A percentile compares a stretch with the other conserved stretches of the same genome.
phyloP scores from a whole-genome alignment of 2,329 filamentous ascomycete genomes.

The Coniochaeta pulveracea region DNA sequence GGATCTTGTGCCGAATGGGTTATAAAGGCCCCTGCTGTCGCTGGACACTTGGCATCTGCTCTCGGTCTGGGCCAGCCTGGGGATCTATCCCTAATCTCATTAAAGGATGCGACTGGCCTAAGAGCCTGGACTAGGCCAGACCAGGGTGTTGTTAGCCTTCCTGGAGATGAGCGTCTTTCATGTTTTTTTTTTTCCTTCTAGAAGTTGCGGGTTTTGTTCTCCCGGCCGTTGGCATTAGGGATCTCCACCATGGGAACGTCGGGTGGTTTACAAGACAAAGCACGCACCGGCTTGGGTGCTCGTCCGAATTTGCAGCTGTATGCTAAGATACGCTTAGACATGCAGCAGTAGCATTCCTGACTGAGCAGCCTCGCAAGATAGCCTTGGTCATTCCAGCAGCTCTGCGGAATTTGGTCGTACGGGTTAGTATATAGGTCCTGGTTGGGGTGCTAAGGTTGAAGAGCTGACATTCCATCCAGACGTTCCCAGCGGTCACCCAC shows the following conservation, averaged over 20 bases:
- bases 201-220: slow-evolving; percentile 3
- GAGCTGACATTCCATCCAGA: too few species aligned
- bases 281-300: not conserved
- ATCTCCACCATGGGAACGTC: not conserved
- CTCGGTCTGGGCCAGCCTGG: slow-evolving; percentile 2
- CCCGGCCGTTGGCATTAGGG: slow-evolving; percentile 3
- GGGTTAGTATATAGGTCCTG: too few species aligned
- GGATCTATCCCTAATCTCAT: not conserved
- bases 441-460: too few species aligned
- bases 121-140: not conserved
- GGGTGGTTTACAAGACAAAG: not conserved
- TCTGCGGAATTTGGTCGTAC: too few species aligned
- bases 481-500: too few species aligned
- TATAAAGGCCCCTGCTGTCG: too few species aligned
- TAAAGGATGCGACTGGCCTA: not conserved
- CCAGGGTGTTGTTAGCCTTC: too few species aligned
- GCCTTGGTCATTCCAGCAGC: not conserved
- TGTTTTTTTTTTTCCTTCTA: slow-evolving; percentile 1
- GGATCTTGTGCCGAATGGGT: too few species aligned
- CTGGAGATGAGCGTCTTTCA: too few species aligned
- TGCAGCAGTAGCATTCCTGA: not conserved
- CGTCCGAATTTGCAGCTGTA: not conserved
- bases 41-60: not conserved
- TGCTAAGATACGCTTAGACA: not conserved
- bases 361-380: not conserved